phyloP scores from a whole-genome alignment of 768 basidiomycete species.

The Pleurotus salmoneostramineus region DNA sequence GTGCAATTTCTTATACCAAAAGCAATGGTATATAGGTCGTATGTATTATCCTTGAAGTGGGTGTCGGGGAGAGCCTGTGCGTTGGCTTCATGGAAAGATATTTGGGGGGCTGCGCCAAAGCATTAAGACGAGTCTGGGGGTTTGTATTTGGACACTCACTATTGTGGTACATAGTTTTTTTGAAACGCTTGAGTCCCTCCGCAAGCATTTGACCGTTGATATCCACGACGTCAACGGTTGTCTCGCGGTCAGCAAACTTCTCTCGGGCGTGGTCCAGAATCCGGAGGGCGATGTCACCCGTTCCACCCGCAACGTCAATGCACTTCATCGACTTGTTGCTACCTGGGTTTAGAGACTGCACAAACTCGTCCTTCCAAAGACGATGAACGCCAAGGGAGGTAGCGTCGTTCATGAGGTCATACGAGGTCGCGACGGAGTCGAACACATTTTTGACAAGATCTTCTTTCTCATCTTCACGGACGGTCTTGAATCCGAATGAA shows the following conservation, averaged over 20 bases:
- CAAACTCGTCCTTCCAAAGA: conserved; percentile 93
- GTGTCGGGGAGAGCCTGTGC: conserved; percentile 73
- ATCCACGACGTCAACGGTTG: conserved; percentile 85
- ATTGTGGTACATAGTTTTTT: conserved; percentile 97
- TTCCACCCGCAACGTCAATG: conserved; percentile 96
- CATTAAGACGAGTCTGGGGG: background rate
- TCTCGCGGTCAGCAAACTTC: conserved; percentile 86
- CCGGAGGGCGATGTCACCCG: conserved; percentile 93
- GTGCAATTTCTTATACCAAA: conserved; percentile 99
- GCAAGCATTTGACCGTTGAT: conserved; percentile 95
- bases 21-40: conserved; percentile 97
- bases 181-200: conserved; percentile 86
- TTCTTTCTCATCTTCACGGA: conserved; percentile 87
- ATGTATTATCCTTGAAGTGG: conserved; percentile 75
- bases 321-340: conserved; percentile 71
- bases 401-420: conserved; percentile 99
- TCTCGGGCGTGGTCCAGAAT: conserved; percentile 90
- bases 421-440: conserved; percentile 90
- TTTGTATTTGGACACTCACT: conserved; percentile 47
- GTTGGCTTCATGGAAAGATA: conserved; percentile 90
- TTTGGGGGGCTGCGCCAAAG: conserved; percentile 69
- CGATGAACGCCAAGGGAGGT: conserved; percentile 95
- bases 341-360: conserved; percentile 72
- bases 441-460: conserved; percentile 90
- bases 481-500: conserved; percentile 91